Evolutionary conservation across 805 yeast genomes (phyloP).

Genomic region (Saturnispora kantuleensis): DNA sequence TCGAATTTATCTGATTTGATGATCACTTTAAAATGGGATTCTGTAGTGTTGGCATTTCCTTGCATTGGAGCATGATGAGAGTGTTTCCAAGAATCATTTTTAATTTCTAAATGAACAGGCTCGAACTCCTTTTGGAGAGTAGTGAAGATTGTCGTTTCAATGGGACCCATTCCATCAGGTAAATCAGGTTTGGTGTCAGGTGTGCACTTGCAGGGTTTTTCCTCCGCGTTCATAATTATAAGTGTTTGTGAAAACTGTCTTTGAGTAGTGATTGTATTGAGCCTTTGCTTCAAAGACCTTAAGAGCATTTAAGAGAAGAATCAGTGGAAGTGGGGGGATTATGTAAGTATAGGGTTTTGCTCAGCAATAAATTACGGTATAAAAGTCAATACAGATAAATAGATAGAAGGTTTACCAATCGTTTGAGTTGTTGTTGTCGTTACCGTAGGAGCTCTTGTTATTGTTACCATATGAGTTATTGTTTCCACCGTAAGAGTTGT

Average conservation of each 20-base stretch:
- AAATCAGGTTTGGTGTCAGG: conserved; percentile 20
- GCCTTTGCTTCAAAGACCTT: neutral
- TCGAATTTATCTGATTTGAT: conserved; percentile 61
- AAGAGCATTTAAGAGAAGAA: neutral
- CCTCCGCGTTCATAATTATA: neutral
- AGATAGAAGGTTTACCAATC: neutral
- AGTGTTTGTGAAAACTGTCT: neutral
- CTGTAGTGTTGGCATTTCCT: conserved; percentile 60
- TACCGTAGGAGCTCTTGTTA: conserved; percentile 12
- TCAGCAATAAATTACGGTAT: neutral
- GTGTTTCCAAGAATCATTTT: conserved; percentile 82
- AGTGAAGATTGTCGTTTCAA: conserved; percentile 37
- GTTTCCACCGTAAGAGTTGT: too few relatives aligned
- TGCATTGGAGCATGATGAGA: conserved; percentile 77
- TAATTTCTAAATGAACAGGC: conserved; percentile 42
- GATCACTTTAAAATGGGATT: conserved; percentile 74
- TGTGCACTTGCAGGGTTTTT: conserved; percentile 10
- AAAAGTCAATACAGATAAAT: neutral
- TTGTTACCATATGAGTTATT: conserved; percentile 8
- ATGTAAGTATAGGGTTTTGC: neutral
- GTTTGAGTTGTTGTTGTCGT: neutral
- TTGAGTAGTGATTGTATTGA: neutral
- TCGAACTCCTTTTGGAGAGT: conserved; percentile 34
- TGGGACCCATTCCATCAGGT: conserved; percentile 26
- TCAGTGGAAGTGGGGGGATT: neutral